Evolutionary conservation across 345 rosid genomes (phyloP).

Genomic region (Corymbia maculata): DNA sequence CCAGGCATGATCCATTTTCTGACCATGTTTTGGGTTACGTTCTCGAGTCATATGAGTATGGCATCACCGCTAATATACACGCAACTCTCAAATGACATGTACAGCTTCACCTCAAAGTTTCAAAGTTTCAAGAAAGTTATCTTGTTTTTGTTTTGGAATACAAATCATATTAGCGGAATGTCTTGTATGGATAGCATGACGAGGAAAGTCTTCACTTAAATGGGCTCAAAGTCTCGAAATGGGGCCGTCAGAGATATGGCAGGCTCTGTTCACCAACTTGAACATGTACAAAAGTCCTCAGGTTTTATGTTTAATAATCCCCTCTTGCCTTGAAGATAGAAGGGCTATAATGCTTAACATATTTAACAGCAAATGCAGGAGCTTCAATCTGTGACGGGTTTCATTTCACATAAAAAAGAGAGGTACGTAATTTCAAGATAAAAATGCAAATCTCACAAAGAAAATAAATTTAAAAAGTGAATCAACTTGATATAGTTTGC

Average conservation of each 20-base stretch:
- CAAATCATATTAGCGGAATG: not conserved
- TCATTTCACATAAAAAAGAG: too few relatives aligned
- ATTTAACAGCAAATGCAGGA: not conserved
- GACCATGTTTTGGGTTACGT: not conserved
- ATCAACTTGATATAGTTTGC: too few relatives aligned
- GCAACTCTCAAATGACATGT: not conserved
- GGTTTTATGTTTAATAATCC: not conserved
- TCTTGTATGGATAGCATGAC: not conserved
- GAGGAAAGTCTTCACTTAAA: not conserved
- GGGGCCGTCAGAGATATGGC: not conserved
- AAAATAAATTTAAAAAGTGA: too few relatives aligned
- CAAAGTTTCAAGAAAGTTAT: slow-evolving; percentile 21
- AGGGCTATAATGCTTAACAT: not conserved
- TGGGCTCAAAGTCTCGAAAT: not conserved
- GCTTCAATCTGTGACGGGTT: not conserved
- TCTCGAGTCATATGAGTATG: not conserved
- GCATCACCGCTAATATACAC: not conserved
- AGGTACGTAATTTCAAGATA: too few relatives aligned
- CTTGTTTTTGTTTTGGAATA: not conserved
- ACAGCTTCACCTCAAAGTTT: not conserved
- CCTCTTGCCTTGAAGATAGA: not conserved
- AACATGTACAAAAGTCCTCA: not conserved
- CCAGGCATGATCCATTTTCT: not conserved
- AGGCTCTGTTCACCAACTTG: not conserved
- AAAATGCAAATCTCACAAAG: too few relatives aligned